A percentile compares a stretch with the other conserved stretches of the same genome.
Conservation (phyloP, 768 basidiomycete genomes). For the Aureoboletus auriporus region DNA sequence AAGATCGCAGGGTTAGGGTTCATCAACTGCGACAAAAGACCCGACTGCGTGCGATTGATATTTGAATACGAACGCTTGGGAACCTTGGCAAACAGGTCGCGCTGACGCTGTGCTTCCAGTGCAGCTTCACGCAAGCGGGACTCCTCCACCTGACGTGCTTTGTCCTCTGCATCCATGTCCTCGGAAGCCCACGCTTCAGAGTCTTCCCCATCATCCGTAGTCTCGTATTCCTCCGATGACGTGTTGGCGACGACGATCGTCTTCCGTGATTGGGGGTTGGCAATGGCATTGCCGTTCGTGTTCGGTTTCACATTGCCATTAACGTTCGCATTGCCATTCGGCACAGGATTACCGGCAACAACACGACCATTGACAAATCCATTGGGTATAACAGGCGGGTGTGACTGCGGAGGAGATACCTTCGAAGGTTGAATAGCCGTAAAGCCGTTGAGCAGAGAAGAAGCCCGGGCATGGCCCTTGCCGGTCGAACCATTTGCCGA, state of each 20-base stretch:
- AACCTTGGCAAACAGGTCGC: conserved; percentile 68
- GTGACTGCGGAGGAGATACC: conserved; percentile 7
- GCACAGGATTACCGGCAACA: background rate
- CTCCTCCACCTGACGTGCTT: conserved; percentile 29
- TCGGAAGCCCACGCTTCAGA: conserved; percentile 65
- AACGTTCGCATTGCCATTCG: conserved; percentile 14
- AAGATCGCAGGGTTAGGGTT: conserved; percentile 65
- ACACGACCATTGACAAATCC: conserved; percentile 2
- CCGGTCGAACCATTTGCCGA: conserved; percentile 21
- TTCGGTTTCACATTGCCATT: conserved; percentile 14
- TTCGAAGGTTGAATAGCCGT: conserved; percentile 9
- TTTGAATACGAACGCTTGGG: conserved; percentile 64
- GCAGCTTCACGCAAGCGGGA: conserved; percentile 48
- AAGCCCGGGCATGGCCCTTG: conserved; percentile 10
- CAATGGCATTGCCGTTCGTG: conserved; percentile 8
- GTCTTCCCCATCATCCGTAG: conserved; percentile 55
- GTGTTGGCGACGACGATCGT: conserved; percentile 45
- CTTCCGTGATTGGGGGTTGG: conserved; percentile 31
- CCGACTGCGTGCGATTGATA: conserved; percentile 48
- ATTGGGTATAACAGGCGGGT: conserved; percentile 19
- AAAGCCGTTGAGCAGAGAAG: conserved; percentile 5
- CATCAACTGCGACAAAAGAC: conserved; percentile 64
- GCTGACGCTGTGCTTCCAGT: conserved; percentile 57
- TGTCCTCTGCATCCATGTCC: conserved; percentile 39
- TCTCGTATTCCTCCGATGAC: conserved; percentile 47